These are phyloP conservation scores for Mytilinidion resinicola DNA, from an alignment of 495 filamentous ascomycete species.

Conservation along the genomic window DNA sequence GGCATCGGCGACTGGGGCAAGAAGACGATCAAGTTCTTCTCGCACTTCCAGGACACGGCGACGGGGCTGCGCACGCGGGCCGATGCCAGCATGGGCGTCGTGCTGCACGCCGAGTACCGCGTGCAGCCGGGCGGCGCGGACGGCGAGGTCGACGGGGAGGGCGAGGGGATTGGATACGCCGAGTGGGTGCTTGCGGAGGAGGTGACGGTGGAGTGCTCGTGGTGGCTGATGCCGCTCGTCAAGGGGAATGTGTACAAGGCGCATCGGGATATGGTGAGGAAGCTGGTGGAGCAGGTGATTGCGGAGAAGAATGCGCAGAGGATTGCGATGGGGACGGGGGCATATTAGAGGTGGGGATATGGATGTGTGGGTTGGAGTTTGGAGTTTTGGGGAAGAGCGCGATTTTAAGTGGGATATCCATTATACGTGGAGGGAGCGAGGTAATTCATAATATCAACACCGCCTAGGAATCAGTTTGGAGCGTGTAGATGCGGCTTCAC, in stretches of 20 bases:
- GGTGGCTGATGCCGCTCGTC: slow-evolving; percentile 28
- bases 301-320: too few relatives aligned
- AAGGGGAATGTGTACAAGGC: slow-evolving; percentile 12
- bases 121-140: slow-evolving; percentile 10
- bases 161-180: slow-evolving; percentile 18
- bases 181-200: slow-evolving; percentile 24
- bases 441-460: too few relatives aligned
- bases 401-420: too few relatives aligned
- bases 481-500: too few relatives aligned
- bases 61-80: slow-evolving; percentile 18
- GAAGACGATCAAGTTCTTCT: slow-evolving; percentile 13
- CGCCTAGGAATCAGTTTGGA: too few relatives aligned
- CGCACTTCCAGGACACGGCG: slow-evolving; percentile 20
- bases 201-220: slow-evolving; percentile 21
- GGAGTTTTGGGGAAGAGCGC: too few relatives aligned
- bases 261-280: slow-evolving; percentile 20
- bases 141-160: slow-evolving; percentile 20
- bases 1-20: slow-evolving; percentile 26
- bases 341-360: too few relatives aligned
- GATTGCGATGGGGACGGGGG: too few relatives aligned
- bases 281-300: slow-evolving; percentile 22
- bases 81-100: slow-evolving; percentile 13
- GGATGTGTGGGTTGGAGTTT: too few relatives aligned
- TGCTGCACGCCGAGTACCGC: slow-evolving; percentile 17
- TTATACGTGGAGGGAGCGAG: too few relatives aligned